These are phyloP conservation scores for Candida germanica DNA, from an alignment of 805 yeast species.

Conservation along the genomic window DNA sequence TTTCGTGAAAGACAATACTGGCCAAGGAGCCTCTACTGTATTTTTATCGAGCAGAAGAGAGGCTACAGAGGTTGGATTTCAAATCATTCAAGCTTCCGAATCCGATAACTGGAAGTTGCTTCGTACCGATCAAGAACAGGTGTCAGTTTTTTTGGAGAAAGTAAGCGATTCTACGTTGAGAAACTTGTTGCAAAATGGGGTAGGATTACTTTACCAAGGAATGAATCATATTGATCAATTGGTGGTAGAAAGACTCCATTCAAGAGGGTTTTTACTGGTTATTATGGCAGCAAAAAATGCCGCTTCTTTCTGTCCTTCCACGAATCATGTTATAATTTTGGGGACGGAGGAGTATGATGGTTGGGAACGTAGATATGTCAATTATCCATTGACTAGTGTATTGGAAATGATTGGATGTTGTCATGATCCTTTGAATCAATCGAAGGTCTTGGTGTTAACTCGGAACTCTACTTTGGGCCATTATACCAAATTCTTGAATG, in stretches of 20 bases:
- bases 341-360: slow-evolving; percentile 76
- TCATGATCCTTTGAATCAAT: slow-evolving; percentile 30
- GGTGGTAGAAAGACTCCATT: slow-evolving; percentile 53
- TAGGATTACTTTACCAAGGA: slow-evolving; percentile 58
- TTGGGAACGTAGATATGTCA: slow-evolving; percentile 64
- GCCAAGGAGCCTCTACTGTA: slow-evolving; percentile 7
- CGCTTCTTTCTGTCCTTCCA: slow-evolving; percentile 44
- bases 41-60: slow-evolving; percentile 10
- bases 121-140: slow-evolving; percentile 28
- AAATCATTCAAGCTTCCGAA: slow-evolving; percentile 43
- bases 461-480: slow-evolving; percentile 50
- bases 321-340: slow-evolving; percentile 56
- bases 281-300: slow-evolving; percentile 64
- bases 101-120: slow-evolving; percentile 39
- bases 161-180: slow-evolving; percentile 47
- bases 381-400: slow-evolving; percentile 63
- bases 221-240: slow-evolving; percentile 55
- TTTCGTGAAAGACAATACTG: slow-evolving; percentile 28
- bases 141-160: slow-evolving; percentile 40
- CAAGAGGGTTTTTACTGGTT: slow-evolving; percentile 48
- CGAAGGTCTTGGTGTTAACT: slow-evolving; percentile 54
- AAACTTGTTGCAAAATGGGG: slow-evolving; percentile 50
- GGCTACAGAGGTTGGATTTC: slow-evolving; percentile 6
- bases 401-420: slow-evolving; percentile 60
- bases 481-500: slow-evolving; percentile 66